Base-by-base conservation (phyloP, 2,329 filamentous ascomycete genomes). In the Tricladium varicosporioides region DNA sequence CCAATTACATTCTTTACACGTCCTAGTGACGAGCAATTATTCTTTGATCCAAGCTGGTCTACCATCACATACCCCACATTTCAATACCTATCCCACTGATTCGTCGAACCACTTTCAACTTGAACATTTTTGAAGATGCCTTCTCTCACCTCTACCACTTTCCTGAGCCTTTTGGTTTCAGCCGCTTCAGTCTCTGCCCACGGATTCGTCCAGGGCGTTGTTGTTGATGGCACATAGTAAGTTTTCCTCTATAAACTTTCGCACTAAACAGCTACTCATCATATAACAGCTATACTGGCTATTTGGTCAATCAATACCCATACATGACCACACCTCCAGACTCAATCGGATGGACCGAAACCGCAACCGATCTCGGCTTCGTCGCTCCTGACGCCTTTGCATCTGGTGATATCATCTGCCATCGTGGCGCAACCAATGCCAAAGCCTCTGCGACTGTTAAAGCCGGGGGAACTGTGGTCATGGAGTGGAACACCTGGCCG, bases 401-500 rank as follows among this genome's bases (percentile, higher is more conserved):
- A 11, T 61, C 61, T 36, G 65, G 71, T 0, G 77, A 79, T 49
- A 81, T 81, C 61, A 75, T 78, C 67, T 81, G 79, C 68, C 77
- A 80, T 68, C 72, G 69, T 15, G 67, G 69, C n/a, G 73, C 74
- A 11, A 71, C 67, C 3, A 71, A 76, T 15, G 78, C 70, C 0
- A 65, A 70, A 18, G 70, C 71, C 2, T 70, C 73, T 49, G 74
- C 75, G 11, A 67, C 72, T 16, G 72, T 80, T 48, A 64, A 71
- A 4, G 78, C 78, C 1, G 79, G 79, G n/a, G 73, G 74, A 60
- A 70, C 70, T 48, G 67, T 81, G 57, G 71, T 70, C n/a, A 68
- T 81, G 52, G 71, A 75, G 59, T 81, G 79, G 79, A 75, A 74
- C 58, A 70, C 70, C 1, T 80, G 78, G 78, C 77, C 78, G 13